These are phyloP conservation scores for Colletotrichum falcatum DNA, from an alignment of 2,329 filamentous ascomycete genomes.

Conservation along the genomic window DNA sequence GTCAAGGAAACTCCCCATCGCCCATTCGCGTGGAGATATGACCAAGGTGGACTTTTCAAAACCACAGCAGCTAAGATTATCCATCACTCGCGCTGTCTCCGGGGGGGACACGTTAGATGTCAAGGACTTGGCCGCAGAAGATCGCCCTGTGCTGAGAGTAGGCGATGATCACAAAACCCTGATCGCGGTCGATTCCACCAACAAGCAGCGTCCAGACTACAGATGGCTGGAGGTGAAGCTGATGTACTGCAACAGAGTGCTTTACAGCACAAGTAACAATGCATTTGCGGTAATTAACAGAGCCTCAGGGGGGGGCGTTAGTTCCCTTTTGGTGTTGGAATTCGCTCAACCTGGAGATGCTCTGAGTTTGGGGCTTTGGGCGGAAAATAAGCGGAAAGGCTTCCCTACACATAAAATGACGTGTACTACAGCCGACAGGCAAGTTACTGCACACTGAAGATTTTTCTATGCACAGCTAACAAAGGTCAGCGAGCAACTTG, in stretches of 20 bases:
- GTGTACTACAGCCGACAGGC: background rate
- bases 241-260: conserved; percentile 4
- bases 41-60: conserved; percentile 1
- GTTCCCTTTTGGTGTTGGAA: conserved; percentile 1
- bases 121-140: background rate
- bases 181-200: background rate
- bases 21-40: conserved; percentile 10
- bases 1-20: no score
- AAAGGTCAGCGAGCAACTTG: background rate
- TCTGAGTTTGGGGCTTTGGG: conserved; percentile 9
- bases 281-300: background rate
- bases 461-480: background rate
- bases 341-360: conserved; percentile 9
- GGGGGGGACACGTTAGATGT: background rate
- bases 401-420: background rate
- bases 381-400: background rate
- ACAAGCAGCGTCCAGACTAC: background rate
- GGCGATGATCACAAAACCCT: background rate
- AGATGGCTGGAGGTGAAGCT: conserved; percentile 31
- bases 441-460: background rate
- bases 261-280: background rate
- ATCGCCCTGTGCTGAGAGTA: conserved; percentile 1
- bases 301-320: background rate
- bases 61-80: background rate
- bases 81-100: conserved; percentile 3